Evolutionary conservation across 169 alveolate species (phyloP), one percentile per base, ranked within the genome.

Genomic region (Plasmodium blacklocki): DNA sequence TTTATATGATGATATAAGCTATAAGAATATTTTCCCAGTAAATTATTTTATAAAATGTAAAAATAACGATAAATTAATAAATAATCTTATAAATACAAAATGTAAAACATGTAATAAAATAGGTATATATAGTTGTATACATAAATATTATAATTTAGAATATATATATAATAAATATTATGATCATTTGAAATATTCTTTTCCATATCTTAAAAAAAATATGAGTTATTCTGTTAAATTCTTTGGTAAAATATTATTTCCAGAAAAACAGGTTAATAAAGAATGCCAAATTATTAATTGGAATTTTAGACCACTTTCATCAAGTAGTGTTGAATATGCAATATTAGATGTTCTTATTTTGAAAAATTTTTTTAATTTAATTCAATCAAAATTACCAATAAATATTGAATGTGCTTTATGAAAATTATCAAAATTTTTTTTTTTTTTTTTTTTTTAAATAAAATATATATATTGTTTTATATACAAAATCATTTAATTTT

Each of bases 71-170:
- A 12, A 75, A 19, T 14, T 78, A 70, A 49, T 78, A 29, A 47
- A 78, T 64, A 54, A 78, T 9, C 89, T 43, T 29, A 66, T 78
- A 45, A 78, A 64, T 58, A 64, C 78, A 26, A 66, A 78, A 58
- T 78, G 89, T 45, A 39, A 23, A 15, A 43, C 26, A 4, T 78
- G 89, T 66, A 70, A 70, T 4, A 78, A 78, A 58, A 59, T 67
- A 29, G 89, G 89, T 32, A 78, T 78, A 29, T 78, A 78, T 32
- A 78, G 89, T 52, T 78, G 89, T 58, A 78, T 78, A 64, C 89
- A 78, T 60, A 78, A 78, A 59, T 78, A 78, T 47, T 78, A 78
- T 45, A 73, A 78, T 71, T 78, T 78, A 71, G 76, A 78, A 58
- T 39, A 19, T 52, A 78, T 78, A 64, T 78, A 66, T 45, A 45